phyloP scores from a whole-genome alignment of 2,329 filamentous ascomycete genomes.

The Penicillium glabrum region DNA sequence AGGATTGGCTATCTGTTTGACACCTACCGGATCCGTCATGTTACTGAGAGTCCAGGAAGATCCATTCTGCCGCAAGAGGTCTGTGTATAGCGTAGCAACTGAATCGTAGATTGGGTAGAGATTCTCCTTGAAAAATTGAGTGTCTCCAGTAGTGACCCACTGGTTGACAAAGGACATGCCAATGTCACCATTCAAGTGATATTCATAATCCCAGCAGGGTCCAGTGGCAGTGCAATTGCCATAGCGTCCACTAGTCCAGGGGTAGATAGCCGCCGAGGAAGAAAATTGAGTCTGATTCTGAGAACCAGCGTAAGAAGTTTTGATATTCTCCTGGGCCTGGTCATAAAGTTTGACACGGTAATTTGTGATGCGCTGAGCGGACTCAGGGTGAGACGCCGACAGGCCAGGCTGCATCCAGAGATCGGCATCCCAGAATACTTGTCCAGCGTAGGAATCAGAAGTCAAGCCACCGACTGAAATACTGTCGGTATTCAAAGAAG shows the following conservation, averaged over 20 bases:
- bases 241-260: conserved; percentile 67
- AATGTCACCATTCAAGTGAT: conserved; percentile 71
- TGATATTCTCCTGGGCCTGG: conserved; percentile 62
- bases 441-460: conserved; percentile 66
- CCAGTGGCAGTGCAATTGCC: conserved; percentile 68
- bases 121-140: conserved; percentile 53
- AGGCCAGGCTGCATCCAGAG: conserved; percentile 69
- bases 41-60: conserved; percentile 57
- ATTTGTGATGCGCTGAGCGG: conserved; percentile 63
- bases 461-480: conserved; percentile 67
- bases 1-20: background rate
- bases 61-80: conserved; percentile 61
- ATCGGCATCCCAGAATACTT: conserved; percentile 67
- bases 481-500: conserved; percentile 60
- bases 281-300: conserved; percentile 61
- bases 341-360: conserved; percentile 60
- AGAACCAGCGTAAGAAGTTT: conserved; percentile 56
- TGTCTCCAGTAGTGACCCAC: conserved; percentile 61
- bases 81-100: conserved; percentile 60
- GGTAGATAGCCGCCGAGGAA: conserved; percentile 60
- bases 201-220: conserved; percentile 70
- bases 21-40: conserved; percentile 68
- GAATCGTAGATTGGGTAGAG: conserved; percentile 66
- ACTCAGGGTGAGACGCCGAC: conserved; percentile 62
- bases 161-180: conserved; percentile 63